Percentiles rank a stretch among this genome's conserved stretches.
These are phyloP conservation scores for Sindora glabra DNA, from an alignment of 306 rosid species.

Conservation along the genomic window DNA sequence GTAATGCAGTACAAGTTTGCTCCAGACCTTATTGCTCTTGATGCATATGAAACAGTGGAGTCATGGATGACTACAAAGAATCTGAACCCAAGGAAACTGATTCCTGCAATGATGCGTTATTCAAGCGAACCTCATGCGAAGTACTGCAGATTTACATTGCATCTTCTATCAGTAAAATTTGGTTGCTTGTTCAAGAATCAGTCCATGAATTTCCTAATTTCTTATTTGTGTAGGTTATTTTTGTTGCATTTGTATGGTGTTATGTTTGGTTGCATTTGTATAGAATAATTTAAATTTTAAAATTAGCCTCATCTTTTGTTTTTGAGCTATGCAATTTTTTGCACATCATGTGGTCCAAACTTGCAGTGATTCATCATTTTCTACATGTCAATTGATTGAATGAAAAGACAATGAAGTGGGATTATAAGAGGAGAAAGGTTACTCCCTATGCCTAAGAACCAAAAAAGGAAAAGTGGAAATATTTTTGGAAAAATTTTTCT, in stretches of 20 bases:
- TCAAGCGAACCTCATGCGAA: conserved; percentile 98
- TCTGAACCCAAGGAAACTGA: conserved; percentile 88
- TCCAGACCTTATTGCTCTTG: conserved; percentile 94
- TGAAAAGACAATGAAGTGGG: neutral
- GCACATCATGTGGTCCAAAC: too few relatives aligned
- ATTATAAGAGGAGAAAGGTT: neutral
- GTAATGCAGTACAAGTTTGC: conserved; percentile 84
- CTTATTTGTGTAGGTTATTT: too few relatives aligned
- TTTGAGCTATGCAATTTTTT: too few relatives aligned
- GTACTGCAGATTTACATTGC: conserved; percentile 33
- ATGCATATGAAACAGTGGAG: conserved; percentile 97
- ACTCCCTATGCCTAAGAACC: neutral
- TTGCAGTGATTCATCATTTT: too few relatives aligned
- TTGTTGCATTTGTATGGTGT: neutral
- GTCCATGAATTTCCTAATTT: neutral
- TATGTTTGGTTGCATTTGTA: neutral
- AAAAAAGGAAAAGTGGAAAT: too few relatives aligned
- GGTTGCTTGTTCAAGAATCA: neutral
- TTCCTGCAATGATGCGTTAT: conserved; percentile 99
- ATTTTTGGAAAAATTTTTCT: too few relatives aligned
- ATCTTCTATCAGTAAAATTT: conserved; percentile 19
- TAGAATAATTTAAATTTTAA: neutral
- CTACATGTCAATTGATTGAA: too few relatives aligned
- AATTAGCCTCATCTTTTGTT: too few relatives aligned
- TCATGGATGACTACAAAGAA: conserved; percentile 91